Conservation (phyloP, 805 yeast species). For the Candida nemodendra region DNA sequence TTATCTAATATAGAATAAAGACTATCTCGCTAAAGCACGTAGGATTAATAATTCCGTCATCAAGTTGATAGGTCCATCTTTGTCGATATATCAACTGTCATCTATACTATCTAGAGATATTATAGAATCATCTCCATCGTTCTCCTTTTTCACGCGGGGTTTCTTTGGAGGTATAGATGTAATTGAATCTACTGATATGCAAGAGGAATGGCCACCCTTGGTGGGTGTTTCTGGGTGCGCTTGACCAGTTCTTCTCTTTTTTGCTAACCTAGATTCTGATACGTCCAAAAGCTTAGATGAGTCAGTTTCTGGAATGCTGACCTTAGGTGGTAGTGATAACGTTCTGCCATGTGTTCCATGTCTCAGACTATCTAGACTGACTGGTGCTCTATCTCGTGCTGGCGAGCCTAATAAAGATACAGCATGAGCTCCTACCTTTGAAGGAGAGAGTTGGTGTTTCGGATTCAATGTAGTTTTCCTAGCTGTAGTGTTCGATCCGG, state of each 20-base stretch:
- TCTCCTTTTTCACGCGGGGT: no score
- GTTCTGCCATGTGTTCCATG: slow-evolving; percentile 39
- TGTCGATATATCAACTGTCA: no score
- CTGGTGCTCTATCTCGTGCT: slow-evolving; percentile 23
- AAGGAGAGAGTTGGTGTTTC: slow-evolving; percentile 32
- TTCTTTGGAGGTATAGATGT: neutral
- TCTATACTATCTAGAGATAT: no score
- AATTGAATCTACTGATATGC: neutral
- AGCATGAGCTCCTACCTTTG: slow-evolving; percentile 70
- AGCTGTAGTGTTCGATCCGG: slow-evolving; percentile 19
- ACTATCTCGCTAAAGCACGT: no score
- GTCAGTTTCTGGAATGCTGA: slow-evolving; percentile 36
- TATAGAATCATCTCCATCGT: no score
- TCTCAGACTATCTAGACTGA: slow-evolving; percentile 20
- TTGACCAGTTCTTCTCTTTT: slow-evolving; percentile 15
- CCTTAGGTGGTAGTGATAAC: slow-evolving; percentile 39
- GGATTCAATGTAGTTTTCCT: slow-evolving; percentile 17
- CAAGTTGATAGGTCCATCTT: neutral
- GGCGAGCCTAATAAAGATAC: slow-evolving; percentile 48
- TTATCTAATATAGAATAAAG: no score
- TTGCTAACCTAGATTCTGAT: slow-evolving; percentile 7
- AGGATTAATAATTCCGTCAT: no score
- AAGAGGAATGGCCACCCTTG: neutral
- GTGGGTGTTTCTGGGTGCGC: slow-evolving; percentile 1
- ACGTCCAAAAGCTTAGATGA: slow-evolving; percentile 25